Evolutionary conservation across 306 rosid genomes (phyloP).

Genomic region (Medicago lupulina): DNA sequence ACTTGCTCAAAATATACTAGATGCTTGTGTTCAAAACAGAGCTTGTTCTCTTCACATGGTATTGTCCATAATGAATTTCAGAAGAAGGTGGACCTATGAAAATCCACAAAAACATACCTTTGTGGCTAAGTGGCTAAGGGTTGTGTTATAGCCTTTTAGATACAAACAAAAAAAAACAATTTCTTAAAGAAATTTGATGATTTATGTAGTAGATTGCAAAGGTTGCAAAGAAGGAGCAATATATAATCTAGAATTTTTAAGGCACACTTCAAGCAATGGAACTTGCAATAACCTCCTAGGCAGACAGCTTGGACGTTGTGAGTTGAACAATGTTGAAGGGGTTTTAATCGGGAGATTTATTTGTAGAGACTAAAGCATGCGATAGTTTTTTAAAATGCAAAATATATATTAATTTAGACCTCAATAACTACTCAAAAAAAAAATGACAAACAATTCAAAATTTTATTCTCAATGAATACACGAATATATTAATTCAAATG

Average conservation of each 20-base stretch:
- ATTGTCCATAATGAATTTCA: slow-evolving; percentile 45
- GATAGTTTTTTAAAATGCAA: too few relatives aligned
- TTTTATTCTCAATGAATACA: too few relatives aligned
- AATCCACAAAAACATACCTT: slow-evolving; percentile 24
- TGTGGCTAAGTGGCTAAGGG: neutral
- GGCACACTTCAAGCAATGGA: neutral
- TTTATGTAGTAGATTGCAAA: neutral
- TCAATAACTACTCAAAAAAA: too few relatives aligned
- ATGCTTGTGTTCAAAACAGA: slow-evolving; percentile 31
- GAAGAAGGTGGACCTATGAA: slow-evolving; percentile 47
- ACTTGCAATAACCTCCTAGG: too few relatives aligned
- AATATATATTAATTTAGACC: too few relatives aligned
- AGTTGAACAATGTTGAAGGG: too few relatives aligned
- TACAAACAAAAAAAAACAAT: neutral
- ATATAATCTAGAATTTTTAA: slow-evolving; percentile 9
- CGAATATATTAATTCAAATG: too few relatives aligned
- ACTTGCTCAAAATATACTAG: slow-evolving; percentile 37
- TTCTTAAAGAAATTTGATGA: slow-evolving; percentile 22
- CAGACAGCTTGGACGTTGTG: too few relatives aligned
- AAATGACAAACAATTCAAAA: too few relatives aligned
- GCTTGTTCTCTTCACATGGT: slow-evolving; percentile 59
- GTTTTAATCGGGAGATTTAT: neutral
- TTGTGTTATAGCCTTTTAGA: neutral
- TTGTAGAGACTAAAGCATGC: too few relatives aligned
- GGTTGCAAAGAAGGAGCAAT: too few relatives aligned